These are phyloP conservation scores for Knufia fluminis DNA, from an alignment of 2,329 filamentous ascomycete genomes.

Conservation along the genomic window DNA sequence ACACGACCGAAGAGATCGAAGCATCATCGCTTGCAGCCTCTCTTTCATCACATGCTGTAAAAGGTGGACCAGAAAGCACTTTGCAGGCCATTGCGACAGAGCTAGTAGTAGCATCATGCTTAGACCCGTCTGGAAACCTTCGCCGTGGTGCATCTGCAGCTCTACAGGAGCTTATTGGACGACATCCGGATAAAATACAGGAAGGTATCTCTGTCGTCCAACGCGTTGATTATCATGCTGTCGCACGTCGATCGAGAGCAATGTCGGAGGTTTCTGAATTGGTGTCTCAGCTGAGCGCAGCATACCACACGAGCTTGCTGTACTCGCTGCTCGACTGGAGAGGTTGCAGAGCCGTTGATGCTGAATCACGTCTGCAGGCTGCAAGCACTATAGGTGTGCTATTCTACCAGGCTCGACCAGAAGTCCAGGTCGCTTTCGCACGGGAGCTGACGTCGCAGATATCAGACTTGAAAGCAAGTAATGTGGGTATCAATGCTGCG, in stretches of 20 bases:
- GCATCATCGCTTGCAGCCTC: constrained; percentile 29
- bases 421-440: constrained; percentile 7
- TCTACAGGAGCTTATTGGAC: constrained; percentile 83
- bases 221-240: constrained; percentile 82
- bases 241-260: constrained; percentile 76
- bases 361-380: constrained; percentile 61
- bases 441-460: constrained; percentile 25
- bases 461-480: constrained; percentile 28
- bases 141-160: constrained; percentile 85
- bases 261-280: constrained; percentile 65
- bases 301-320: constrained; percentile 61
- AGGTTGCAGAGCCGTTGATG: constrained; percentile 73
- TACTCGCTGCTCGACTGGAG: constrained; percentile 72
- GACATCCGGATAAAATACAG: constrained; percentile 75
- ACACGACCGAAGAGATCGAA: constrained; percentile 68
- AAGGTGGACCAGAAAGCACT: constrained; percentile 15
- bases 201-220: constrained; percentile 82
- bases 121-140: constrained; percentile 90
- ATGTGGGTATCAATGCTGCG: constrained; percentile 33
- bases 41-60: constrained; percentile 10
- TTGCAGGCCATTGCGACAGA: constrained; percentile 73
- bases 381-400: constrained; percentile 57
- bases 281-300: constrained; percentile 54
- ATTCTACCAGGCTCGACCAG: constrained; percentile 16
- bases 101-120: constrained; percentile 68